Base-by-base conservation (phyloP, 805 yeast species). In the Pichia cephalocereana region DNA sequence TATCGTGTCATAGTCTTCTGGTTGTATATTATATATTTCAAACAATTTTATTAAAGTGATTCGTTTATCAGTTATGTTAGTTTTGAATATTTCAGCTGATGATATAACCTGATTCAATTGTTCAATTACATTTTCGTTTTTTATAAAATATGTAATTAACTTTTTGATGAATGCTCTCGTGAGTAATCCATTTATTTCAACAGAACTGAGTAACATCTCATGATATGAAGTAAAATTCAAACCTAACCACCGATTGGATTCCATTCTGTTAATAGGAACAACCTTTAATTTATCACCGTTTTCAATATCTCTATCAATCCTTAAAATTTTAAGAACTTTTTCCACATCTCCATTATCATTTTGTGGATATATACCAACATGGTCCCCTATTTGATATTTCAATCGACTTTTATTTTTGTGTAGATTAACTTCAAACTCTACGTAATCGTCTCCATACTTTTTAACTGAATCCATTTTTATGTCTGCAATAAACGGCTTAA, bases 351-450 rank as follows among this genome's bases (percentile, higher is more conserved):
- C 82, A 54, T 75, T 67, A 5, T 86, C 68, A 67, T 91, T 91
- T 23, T 86, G 82, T 30, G 96, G 88, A 86, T 95, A 85, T 44
- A 91, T 70, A 17, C 95, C 97, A 48, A 91, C 69, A 67, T 91
- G 97, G 64, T 91, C 98, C 61, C 98, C 98, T 4, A 97, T 87
- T 42, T 86, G 70, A 65, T 90, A 91, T 55, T 80, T 79, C 59
- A 91, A 70, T 57, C 80, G 80, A 5, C 89, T 75, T 18, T 70
- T 76, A 0, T 82, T 69, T 18, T 86, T 67, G 59, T 86, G 95
- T 31, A 55, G 34, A 12, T 48, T 19, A 53, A 91, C 75, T 62
- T 87, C 96, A 48, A 81, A 75, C 62, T 88, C 96, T 44, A 90
- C 75, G 32, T 56, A 51, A 2, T 74, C 59, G 43, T 70, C 67